Percentiles rank a stretch among this genome's conserved stretches.
These are phyloP conservation scores for Bacidia rubella DNA, from an alignment of 495 filamentous ascomycete species.

Conservation along the genomic window DNA sequence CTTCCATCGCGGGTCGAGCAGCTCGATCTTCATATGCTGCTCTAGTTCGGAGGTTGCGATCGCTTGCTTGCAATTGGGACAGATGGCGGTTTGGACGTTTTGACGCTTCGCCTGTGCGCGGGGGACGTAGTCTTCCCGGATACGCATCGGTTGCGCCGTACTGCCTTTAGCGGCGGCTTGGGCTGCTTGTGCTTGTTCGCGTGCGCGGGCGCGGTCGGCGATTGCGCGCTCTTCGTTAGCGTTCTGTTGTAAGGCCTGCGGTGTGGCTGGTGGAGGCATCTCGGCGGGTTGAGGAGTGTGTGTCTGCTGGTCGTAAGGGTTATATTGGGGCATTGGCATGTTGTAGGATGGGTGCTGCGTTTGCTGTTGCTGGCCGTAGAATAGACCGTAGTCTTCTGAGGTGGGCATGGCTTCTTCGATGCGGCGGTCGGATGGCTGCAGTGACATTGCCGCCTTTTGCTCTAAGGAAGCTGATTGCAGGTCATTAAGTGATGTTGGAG, in stretches of 20 bases:
- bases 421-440: conserved; percentile 57
- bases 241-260: conserved; percentile 25
- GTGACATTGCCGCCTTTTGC: conserved; percentile 80
- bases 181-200: conserved; percentile 58
- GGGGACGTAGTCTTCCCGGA: conserved; percentile 83
- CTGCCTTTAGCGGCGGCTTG: conserved; percentile 61
- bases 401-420: conserved; percentile 94
- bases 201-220: conserved; percentile 53
- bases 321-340: conserved; percentile 20
- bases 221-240: conserved; percentile 57
- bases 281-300: conserved; percentile 13
- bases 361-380: conserved; percentile 38
- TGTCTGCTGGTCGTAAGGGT: conserved; percentile 24
- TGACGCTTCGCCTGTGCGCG: conserved; percentile 59
- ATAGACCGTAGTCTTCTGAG: conserved; percentile 48
- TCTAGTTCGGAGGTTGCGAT: conserved; percentile 79
- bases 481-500: conserved; percentile 77
- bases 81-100: conserved; percentile 56
- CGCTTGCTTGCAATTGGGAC: conserved; percentile 87
- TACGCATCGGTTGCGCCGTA: conserved; percentile 66
- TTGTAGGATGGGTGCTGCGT: conserved; percentile 23
- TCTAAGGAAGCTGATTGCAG: conserved; percentile 88
- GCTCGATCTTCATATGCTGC: conserved; percentile 90
- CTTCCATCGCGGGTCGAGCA: conserved; percentile 92
- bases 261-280: conserved; percentile 24